Evolutionary conservation across 2,329 filamentous ascomycete species (phyloP).

Genomic region (Pyrenophora seminiperda): DNA sequence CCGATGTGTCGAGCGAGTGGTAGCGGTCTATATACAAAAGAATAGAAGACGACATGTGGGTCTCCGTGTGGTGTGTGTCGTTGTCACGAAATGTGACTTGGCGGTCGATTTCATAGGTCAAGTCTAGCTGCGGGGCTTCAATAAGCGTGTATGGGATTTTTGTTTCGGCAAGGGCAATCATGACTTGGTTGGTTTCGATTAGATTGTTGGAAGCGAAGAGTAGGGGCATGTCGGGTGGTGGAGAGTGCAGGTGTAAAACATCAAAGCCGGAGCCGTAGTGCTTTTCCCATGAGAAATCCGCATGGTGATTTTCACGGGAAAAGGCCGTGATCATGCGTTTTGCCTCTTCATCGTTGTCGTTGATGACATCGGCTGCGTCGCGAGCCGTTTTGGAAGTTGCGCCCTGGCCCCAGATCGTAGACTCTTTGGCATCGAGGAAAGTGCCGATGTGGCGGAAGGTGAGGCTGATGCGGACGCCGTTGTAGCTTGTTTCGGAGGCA

Average conservation of each 20-base stretch:
- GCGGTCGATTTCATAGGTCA: slow-evolving; percentile 25
- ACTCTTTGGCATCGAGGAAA: slow-evolving; percentile 69
- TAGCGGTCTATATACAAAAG: slow-evolving; percentile 46
- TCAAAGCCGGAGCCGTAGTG: slow-evolving; percentile 84
- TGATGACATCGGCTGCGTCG: slow-evolving; percentile 67
- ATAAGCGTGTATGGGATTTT: slow-evolving; percentile 26
- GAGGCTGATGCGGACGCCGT: slow-evolving; percentile 81
- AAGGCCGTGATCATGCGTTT: slow-evolving; percentile 77
- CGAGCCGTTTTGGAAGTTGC: slow-evolving; percentile 70
- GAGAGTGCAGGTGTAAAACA: slow-evolving; percentile 65
- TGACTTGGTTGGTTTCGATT: slow-evolving; percentile 40
- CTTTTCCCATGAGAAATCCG: slow-evolving; percentile 73
- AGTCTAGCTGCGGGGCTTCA: slow-evolving; percentile 28
- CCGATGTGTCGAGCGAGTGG: slow-evolving; percentile 25
- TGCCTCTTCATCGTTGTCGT: slow-evolving; percentile 69
- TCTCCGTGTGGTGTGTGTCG: slow-evolving; percentile 43
- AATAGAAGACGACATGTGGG: slow-evolving; percentile 30
- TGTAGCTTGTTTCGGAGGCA: slow-evolving; percentile 70
- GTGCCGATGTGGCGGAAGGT: slow-evolving; percentile 92
- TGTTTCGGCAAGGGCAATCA: slow-evolving; percentile 37
- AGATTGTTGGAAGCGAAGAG: slow-evolving; percentile 45
- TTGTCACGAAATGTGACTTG: slow-evolving; percentile 42
- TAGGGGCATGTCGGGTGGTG: slow-evolving; percentile 43
- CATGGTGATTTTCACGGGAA: slow-evolving; percentile 76
- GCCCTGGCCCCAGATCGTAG: slow-evolving; percentile 88